Evolutionary conservation across 1,284 basidiomycete genomes (phyloP).

Genomic region (Ceraceosorus guamensis): DNA sequence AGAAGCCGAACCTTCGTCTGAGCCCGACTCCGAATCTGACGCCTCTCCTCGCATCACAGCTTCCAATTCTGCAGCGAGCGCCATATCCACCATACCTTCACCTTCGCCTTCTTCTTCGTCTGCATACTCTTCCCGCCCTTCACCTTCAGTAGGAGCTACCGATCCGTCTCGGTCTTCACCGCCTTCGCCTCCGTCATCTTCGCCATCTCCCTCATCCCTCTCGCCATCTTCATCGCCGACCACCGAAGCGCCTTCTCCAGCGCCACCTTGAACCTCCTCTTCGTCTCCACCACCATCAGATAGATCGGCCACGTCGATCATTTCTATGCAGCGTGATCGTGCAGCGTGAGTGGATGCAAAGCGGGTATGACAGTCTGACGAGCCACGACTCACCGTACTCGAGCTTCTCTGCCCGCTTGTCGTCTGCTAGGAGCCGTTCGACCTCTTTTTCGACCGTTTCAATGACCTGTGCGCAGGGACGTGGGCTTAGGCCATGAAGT

Average conservation of each 20-base stretch:
- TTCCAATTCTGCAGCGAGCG: constrained; percentile 52
- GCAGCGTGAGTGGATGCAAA: not conserved
- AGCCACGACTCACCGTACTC: constrained; percentile 34
- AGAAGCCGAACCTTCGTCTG: constrained; percentile 41
- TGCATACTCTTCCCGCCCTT: not conserved
- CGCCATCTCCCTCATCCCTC: constrained; percentile 14
- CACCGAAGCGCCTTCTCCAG: constrained; percentile 40
- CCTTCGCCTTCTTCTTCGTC: constrained; percentile 51
- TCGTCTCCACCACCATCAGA: constrained; percentile 36
- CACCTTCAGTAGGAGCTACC: constrained; percentile 19
- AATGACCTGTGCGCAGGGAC: constrained; percentile 60
- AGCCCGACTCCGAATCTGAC: constrained; percentile 59
- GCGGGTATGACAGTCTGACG: constrained; percentile 9
- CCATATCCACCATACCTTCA: constrained; percentile 58
- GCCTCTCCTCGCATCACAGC: constrained; percentile 50
- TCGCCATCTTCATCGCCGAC: constrained; percentile 20
- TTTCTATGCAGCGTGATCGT: constrained; percentile 1
- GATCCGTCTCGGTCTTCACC: constrained; percentile 29
- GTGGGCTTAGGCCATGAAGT: not conserved
- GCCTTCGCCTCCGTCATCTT: constrained; percentile 53
- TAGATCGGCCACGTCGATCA: constrained; percentile 13
- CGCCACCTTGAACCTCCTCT: constrained; percentile 9
- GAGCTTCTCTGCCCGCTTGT: constrained; percentile 70
- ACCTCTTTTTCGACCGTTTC: constrained; percentile 97
- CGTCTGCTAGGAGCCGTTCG: constrained; percentile 78